Conservation (phyloP, 139 green algal genomes). For the Eudorina sp. region DNA sequence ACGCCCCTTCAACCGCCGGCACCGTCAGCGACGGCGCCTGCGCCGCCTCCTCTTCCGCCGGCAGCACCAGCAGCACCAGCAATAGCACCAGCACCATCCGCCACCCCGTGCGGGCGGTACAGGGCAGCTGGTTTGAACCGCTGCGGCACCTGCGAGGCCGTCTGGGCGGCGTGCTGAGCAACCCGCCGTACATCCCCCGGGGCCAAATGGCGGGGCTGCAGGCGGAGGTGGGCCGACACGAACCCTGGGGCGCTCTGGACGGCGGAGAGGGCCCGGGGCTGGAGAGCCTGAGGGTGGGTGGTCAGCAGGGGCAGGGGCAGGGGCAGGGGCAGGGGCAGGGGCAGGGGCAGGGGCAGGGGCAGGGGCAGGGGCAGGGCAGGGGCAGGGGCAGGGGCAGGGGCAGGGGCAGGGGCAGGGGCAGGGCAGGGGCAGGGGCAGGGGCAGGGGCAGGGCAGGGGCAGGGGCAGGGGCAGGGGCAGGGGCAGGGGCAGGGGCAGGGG, state of each 20-base stretch:
- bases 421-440: too few relatives aligned
- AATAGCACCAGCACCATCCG: background rate
- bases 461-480: too few relatives aligned
- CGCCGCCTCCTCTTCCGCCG: too few relatives aligned
- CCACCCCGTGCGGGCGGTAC: constrained; percentile 54
- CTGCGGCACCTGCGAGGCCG: constrained; percentile 55
- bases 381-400: too few relatives aligned
- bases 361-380: too few relatives aligned
- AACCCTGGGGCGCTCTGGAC: constrained; percentile 87
- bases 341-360: too few relatives aligned
- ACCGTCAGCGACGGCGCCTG: background rate
- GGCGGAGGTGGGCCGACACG: constrained; percentile 84
- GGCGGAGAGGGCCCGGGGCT: constrained; percentile 81
- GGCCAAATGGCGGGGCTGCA: constrained; percentile 75
- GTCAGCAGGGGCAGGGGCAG: too few relatives aligned
- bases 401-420: too few relatives aligned
- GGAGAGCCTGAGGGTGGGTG: constrained; percentile 69
- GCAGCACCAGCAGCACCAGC: too few relatives aligned
- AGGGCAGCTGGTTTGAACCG: constrained; percentile 84
- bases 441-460: too few relatives aligned
- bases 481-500: too few relatives aligned
- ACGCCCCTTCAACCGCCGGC: background rate
- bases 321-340: too few relatives aligned
- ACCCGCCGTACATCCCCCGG: constrained; percentile 93
- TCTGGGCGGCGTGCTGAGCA: constrained; percentile 90